phyloP scores from a whole-genome alignment of 352 stramenopile species.

The Phytophthora sansomeana region DNA sequence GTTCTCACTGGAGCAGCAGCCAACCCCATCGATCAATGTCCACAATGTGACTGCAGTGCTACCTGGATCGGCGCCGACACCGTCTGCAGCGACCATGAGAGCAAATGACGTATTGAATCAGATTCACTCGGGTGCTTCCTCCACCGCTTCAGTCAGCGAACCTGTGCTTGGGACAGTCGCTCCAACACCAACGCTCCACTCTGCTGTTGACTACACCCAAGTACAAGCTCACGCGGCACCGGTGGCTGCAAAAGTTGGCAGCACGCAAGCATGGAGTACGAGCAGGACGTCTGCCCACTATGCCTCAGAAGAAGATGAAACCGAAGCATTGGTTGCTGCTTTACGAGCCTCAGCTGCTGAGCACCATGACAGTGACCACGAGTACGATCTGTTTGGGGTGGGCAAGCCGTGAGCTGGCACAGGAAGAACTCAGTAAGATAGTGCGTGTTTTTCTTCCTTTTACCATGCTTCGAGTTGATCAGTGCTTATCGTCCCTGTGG shows the following conservation, averaged over 20 bases:
- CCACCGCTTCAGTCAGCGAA: neutral
- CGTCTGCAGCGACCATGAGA: neutral
- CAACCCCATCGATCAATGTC: constrained; percentile 1
- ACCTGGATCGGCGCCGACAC: neutral
- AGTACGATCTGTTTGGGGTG: constrained; percentile 45
- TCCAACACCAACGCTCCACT: constrained; percentile 16
- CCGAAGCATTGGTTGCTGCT: constrained; percentile 16
- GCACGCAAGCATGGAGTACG: constrained; percentile 6
- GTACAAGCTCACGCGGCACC: constrained; percentile 6
- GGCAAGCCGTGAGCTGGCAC: constrained; percentile 25
- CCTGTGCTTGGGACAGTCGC: constrained; percentile 18
- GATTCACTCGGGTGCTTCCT: neutral
- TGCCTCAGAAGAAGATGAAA: constrained; percentile 19
- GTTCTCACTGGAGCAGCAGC: constrained; percentile 9
- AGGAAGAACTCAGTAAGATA: constrained; percentile 19
- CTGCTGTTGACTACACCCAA: constrained; percentile 31
- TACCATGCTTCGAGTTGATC: constrained; percentile 9
- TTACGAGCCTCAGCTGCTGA: constrained; percentile 17
- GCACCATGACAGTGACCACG: constrained; percentile 28
- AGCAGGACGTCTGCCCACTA: neutral
- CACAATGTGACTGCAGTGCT: neutral
- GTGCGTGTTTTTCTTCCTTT: constrained; percentile 16
- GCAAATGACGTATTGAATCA: neutral
- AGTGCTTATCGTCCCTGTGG: constrained; percentile 31
- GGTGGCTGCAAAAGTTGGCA: constrained; percentile 1